phyloP scores from a whole-genome alignment of 2,329 filamentous ascomycete genomes.

The Xylariaceae sp. region DNA sequence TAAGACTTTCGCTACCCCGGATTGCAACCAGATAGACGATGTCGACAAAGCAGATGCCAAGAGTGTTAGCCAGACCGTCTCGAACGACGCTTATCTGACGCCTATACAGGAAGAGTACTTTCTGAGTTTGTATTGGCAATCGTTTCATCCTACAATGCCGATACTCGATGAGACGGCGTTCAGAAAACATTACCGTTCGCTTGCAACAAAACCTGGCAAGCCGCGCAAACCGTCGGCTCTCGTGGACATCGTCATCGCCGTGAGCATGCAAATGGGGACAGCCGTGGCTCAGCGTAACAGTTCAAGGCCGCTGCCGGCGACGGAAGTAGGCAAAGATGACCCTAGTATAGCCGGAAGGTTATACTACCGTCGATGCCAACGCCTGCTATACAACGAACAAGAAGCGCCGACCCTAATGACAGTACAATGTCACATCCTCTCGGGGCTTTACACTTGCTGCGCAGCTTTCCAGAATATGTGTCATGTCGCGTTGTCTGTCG shows the following conservation, averaged over 20 bases:
- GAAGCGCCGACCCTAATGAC: constrained; percentile 46
- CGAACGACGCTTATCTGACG: constrained; percentile 32
- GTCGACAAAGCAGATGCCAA: constrained; percentile 17
- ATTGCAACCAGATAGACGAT: constrained; percentile 19
- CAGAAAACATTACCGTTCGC: constrained; percentile 39
- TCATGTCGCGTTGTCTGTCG: constrained; percentile 38
- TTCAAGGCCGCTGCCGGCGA: constrained; percentile 12
- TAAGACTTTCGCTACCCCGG: constrained; percentile 22
- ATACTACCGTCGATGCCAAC: constrained; percentile 46
- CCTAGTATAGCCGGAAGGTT: constrained; percentile 42
- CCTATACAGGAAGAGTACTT: constrained; percentile 45
- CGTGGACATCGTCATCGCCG: constrained; percentile 49
- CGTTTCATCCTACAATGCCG: constrained; percentile 40
- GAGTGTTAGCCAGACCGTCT: constrained; percentile 14
- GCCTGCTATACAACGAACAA: constrained; percentile 41
- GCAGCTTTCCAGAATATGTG: constrained; percentile 48
- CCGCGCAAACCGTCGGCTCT: constrained; percentile 44
- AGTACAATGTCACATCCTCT: constrained; percentile 46
- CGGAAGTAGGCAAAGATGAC: constrained; percentile 31
- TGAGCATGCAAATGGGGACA: constrained; percentile 48
- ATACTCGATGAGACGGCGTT: constrained; percentile 45
- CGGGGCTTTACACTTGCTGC: constrained; percentile 43
- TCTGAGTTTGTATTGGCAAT: constrained; percentile 45
- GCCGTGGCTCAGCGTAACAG: constrained; percentile 26
- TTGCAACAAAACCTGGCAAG: constrained; percentile 34